These are phyloP conservation scores for Phialophora macrospora DNA, from an alignment of 2,329 filamentous ascomycete species.

Conservation along the genomic window DNA sequence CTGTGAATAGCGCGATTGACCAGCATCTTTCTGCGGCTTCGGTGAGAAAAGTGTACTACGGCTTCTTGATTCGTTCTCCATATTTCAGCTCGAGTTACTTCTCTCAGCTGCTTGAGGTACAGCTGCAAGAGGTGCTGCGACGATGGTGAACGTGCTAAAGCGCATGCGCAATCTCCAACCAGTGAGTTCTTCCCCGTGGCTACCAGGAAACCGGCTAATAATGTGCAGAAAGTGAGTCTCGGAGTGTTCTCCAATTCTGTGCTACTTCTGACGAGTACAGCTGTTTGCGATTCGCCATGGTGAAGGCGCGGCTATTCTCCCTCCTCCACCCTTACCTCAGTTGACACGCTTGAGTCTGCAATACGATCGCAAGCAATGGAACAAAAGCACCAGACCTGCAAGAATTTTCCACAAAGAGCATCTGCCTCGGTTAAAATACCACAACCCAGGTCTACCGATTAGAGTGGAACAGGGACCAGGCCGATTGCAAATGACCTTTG, in stretches of 20 bases:
- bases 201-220: slow-evolving; percentile 15
- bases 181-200: slow-evolving; percentile 57
- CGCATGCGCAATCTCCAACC: slow-evolving; percentile 75
- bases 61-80: not conserved
- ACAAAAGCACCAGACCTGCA: slow-evolving; percentile 47
- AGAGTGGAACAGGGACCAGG: slow-evolving; percentile 67
- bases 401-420: slow-evolving; percentile 89
- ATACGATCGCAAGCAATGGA: slow-evolving; percentile 49
- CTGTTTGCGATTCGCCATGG: slow-evolving; percentile 77
- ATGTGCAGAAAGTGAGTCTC: slow-evolving; percentile 25
- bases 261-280: slow-evolving; percentile 51
- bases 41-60: not conserved
- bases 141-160: slow-evolving; percentile 59
- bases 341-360: slow-evolving; percentile 47
- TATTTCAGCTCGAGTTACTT: not conserved
- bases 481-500: slow-evolving; percentile 50
- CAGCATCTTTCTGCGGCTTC: not conserved
- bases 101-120: not conserved
- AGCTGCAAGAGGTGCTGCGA: slow-evolving; percentile 12
- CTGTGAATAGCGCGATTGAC: not conserved
- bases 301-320: slow-evolving; percentile 80
- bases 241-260: slow-evolving; percentile 16
- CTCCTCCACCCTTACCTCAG: slow-evolving; percentile 51
- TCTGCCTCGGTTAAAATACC: slow-evolving; percentile 87
- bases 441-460: slow-evolving; percentile 87